phyloP scores from a whole-genome alignment of 1,284 basidiomycete genomes.

The Ceratobasidium sp. region DNA sequence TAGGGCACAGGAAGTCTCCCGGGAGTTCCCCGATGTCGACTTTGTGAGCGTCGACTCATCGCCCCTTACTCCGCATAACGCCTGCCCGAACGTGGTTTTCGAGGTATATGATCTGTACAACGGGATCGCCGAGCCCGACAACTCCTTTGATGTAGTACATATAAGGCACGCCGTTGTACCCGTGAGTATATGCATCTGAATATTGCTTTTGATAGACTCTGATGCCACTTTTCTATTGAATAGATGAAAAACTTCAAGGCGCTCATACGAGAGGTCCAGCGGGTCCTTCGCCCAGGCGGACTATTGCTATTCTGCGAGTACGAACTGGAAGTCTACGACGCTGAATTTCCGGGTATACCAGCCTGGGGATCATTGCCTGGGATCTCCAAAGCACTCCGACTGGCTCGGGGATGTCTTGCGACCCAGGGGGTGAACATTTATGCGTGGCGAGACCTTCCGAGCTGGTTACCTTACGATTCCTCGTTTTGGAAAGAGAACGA shows the following conservation, averaged over 20 bases:
- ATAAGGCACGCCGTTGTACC: constrained; percentile 21
- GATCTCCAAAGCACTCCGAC: constrained; percentile 25
- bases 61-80: constrained; percentile 13
- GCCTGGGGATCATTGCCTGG: constrained; percentile 21
- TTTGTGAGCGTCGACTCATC: constrained; percentile 32
- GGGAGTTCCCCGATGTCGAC: constrained; percentile 33
- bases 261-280: constrained; percentile 15
- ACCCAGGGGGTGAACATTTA: constrained; percentile 33
- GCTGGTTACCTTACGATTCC: constrained; percentile 26
- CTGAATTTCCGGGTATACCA: constrained; percentile 20
- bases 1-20: constrained; percentile 36
- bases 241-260: constrained; percentile 33
- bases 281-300: constrained; percentile 24
- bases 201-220: constrained; percentile 8
- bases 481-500: constrained; percentile 36
- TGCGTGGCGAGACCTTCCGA: constrained; percentile 26
- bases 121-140: constrained; percentile 32
- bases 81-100: constrained; percentile 24
- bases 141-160: constrained; percentile 33
- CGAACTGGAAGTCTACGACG: constrained; percentile 32
- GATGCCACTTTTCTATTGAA: neutral
- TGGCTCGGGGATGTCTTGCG: constrained; percentile 15
- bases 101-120: constrained; percentile 40
- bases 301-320: constrained; percentile 24
- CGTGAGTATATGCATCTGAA: constrained; percentile 9